Evolutionary conservation across 2,329 filamentous ascomycete species (phyloP), one percentile per base, ranked within the genome.

Genomic region (Lachnellula cervina): DNA sequence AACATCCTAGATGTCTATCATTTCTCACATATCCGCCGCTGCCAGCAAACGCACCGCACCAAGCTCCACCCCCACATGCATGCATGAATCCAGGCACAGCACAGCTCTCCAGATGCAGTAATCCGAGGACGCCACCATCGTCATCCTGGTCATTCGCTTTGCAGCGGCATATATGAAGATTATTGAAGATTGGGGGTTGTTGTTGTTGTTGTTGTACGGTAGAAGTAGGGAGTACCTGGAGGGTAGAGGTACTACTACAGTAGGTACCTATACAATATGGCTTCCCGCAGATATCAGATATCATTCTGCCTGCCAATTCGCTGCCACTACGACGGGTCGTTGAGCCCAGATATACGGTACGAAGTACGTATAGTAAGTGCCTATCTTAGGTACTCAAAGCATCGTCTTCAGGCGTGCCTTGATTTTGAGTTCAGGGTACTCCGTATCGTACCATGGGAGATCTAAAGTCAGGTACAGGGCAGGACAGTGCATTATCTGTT

Each of bases 51-150:
- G 19, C n/a, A 19, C 38, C 14, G 19, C n/a, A 19, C 38, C 42
- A 21, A 38, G 17, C 40, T 25, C 35, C 48, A 19, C 48, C 17
- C 21, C 21, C 49, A 21, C 34, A 32, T 35, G 19, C 37, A 23
- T 14, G 17, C 16, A 25, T 25, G 17, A 25, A 54, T 54, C 28
- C 52, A 54, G 52, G 52, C 45, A 32, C 28, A 32, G 28, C 28
- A 54, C 51, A 54, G 37, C 9, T 32, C 21, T 21, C 32, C 37
- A 4, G 32, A 54, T 47, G 35, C 16, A 32, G 52, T 46, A 54
- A 28, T 17, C 52, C 52, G 52, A 54, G 28, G 21, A 44, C 52
- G 52, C 52, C 52, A 44, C 51, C 45, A 32, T 23, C 52, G 52
- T 54, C 52, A 54, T 42, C 52, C 52, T 49, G n/a, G 45, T 40